phyloP scores from a whole-genome alignment of 2,329 filamentous ascomycete species.

The Corynespora cassiicola region DNA sequence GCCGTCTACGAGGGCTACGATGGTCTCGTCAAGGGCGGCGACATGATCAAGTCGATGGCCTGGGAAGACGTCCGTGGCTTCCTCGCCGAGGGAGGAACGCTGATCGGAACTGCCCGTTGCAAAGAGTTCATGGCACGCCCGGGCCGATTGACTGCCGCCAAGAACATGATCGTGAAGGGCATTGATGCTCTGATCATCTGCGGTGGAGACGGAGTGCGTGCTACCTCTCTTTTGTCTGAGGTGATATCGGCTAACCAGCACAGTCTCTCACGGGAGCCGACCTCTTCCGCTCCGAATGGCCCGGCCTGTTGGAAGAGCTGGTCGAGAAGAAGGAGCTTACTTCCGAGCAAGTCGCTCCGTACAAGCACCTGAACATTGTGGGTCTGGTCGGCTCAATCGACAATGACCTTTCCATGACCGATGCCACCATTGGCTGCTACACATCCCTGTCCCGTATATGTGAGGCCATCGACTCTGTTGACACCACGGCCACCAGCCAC shows the following conservation, averaged over 20 bases:
- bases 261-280: conserved; percentile 90
- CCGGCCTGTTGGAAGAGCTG: conserved; percentile 83
- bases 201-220: conserved; percentile 94
- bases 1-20: conserved; percentile 89
- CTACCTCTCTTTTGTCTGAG: too few species aligned
- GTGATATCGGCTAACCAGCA: too few species aligned
- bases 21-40: conserved; percentile 86
- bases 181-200: conserved; percentile 97
- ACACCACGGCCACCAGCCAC: conserved; percentile 92
- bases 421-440: conserved; percentile 97
- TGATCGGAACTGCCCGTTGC: conserved; percentile 94
- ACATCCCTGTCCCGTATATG: conserved; percentile 92
- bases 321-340: conserved; percentile 76
- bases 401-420: conserved; percentile 96
- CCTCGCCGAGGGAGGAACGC: conserved; percentile 90
- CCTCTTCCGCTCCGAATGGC: conserved; percentile 91
- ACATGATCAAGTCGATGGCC: conserved; percentile 84
- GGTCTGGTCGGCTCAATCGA: conserved; percentile 97
- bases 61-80: conserved; percentile 97
- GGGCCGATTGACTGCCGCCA: conserved; percentile 83
- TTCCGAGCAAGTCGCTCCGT: conserved; percentile 73
- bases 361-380: conserved; percentile 91
- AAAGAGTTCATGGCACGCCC: conserved; percentile 89
- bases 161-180: conserved; percentile 90
- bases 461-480: conserved; percentile 94